Percentiles rank a stretch among this genome's conserved stretches.
These are phyloP conservation scores for Phytopythium montanum DNA, from an alignment of 352 stramenopile species.

Conservation along the genomic window DNA sequence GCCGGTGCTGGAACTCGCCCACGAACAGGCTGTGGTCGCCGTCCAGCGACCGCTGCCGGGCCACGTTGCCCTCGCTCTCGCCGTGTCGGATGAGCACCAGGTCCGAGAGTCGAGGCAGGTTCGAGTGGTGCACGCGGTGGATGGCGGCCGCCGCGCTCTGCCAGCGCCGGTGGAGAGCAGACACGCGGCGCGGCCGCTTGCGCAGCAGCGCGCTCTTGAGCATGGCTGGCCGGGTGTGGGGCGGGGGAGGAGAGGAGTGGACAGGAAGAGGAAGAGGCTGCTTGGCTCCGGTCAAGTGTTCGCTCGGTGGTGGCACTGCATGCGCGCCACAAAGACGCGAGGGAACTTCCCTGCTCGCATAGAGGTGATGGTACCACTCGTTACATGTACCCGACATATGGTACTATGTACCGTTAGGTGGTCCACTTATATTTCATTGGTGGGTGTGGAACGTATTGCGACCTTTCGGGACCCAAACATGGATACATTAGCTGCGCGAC, in stretches of 20 bases:
- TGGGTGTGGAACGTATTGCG: no score
- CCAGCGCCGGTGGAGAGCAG: not conserved
- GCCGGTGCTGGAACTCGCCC: slow-evolving; percentile 87
- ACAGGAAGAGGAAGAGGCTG: not conserved
- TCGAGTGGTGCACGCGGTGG: slow-evolving; percentile 18
- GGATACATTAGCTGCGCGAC: not conserved
- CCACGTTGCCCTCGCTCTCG: slow-evolving; percentile 88
- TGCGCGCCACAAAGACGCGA: slow-evolving; percentile 3
- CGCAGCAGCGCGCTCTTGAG: slow-evolving; percentile 14
- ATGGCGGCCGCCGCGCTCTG: slow-evolving; percentile 1
- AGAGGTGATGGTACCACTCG: not conserved
- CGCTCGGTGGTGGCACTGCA: not conserved
- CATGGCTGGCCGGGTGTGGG: slow-evolving; percentile 2
- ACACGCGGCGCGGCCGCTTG: slow-evolving; percentile 8
- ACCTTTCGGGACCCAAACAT: not conserved
- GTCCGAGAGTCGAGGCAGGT: slow-evolving; percentile 62
- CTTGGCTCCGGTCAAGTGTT: not conserved
- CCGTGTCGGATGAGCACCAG: slow-evolving; percentile 88
- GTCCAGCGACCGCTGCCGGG: slow-evolving; percentile 72
- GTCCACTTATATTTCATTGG: no score
- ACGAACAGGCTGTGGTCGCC: slow-evolving; percentile 85
- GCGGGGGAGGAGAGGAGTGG: not conserved
- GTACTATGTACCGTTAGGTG: no score
- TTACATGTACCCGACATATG: no score
- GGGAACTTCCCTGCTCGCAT: not conserved